Conservation (phyloP, 2,329 filamentous ascomycete genomes). For the Botryotinia globosa region DNA sequence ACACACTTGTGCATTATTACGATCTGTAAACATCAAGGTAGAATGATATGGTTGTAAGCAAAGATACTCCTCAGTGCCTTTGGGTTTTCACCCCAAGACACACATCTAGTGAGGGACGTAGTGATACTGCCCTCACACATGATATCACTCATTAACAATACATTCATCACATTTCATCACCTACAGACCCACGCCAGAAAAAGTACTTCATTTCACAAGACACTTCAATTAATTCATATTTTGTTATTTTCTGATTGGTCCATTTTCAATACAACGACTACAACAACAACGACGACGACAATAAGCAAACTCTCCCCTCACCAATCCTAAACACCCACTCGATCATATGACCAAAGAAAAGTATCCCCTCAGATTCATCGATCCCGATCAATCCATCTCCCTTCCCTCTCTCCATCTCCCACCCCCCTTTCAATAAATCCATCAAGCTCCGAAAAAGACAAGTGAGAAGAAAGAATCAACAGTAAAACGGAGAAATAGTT, state of each 20-base stretch:
- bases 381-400: background rate
- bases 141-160: background rate
- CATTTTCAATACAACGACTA: background rate
- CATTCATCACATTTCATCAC: background rate
- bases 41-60: background rate
- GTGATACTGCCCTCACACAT: background rate
- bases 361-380: background rate
- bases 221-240: background rate
- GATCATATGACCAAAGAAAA: background rate
- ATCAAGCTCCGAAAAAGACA: background rate
- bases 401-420: background rate
- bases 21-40: accelerated
- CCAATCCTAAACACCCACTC: background rate
- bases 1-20: background rate
- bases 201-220: background rate
- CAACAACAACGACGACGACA: background rate
- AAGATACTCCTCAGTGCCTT: background rate
- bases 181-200: background rate
- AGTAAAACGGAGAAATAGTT: background rate
- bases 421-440: background rate
- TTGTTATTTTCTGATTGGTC: background rate
- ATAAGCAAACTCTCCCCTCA: background rate
- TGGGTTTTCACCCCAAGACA: background rate
- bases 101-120: background rate
- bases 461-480: background rate